A percentile compares a stretch with the other conserved stretches of the same genome.
phyloP scores from a whole-genome alignment of 768 basidiomycete genomes.

The Psilocybe cubensis region DNA sequence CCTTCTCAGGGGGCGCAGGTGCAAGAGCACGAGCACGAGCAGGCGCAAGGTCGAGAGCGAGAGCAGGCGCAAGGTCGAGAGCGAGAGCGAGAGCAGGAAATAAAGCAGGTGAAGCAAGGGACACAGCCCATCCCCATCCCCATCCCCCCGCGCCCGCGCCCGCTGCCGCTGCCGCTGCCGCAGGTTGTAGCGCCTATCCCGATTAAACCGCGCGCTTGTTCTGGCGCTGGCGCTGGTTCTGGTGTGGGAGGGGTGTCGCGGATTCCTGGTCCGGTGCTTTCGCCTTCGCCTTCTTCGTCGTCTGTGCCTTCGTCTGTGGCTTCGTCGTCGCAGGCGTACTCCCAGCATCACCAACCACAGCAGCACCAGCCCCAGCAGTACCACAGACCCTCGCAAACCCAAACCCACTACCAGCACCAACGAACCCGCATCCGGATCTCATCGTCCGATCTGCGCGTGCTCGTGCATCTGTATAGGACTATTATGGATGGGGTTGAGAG shows the following conservation, averaged over 20 bases:
- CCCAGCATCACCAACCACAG: too few species aligned
- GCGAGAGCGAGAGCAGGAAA: too few species aligned
- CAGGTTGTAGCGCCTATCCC: neutral
- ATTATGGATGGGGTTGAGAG: slow-evolving; percentile 25
- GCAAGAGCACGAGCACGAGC: neutral
- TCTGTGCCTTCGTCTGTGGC: too few species aligned
- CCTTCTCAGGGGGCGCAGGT: neutral
- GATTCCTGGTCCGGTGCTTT: too few species aligned
- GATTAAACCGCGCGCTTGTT: neutral
- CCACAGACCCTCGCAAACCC: neutral
- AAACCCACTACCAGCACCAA: neutral
- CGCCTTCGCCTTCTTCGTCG: too few species aligned
- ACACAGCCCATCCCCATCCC: slow-evolving; percentile 1
- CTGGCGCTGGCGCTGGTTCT: too few species aligned
- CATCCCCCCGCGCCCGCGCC: neutral
- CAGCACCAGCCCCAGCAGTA: neutral
- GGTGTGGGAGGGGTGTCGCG: too few species aligned
- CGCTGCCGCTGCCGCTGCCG: neutral
- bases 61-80: too few species aligned
- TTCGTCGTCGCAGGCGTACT: too few species aligned
- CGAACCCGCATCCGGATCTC: slow-evolving; percentile 21
- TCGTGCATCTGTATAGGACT: slow-evolving; percentile 25
- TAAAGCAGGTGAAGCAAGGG: too few species aligned
- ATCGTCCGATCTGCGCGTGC: slow-evolving; percentile 22
- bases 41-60: too few species aligned